phyloP scores from a whole-genome alignment of 768 basidiomycete genomes.

The Leccinum variicolor region DNA sequence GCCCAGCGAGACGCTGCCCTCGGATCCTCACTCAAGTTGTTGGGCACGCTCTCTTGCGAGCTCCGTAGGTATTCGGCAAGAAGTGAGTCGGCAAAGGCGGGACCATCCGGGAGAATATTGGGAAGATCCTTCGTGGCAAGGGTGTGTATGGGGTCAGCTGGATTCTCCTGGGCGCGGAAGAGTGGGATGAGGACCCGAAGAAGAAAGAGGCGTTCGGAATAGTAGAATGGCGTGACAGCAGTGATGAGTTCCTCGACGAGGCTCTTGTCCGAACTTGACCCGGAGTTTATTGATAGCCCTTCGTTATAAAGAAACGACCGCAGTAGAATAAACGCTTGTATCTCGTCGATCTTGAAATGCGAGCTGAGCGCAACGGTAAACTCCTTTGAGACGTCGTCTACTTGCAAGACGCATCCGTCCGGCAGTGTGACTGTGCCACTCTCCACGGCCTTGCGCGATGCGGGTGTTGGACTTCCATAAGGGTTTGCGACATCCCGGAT shows the following conservation, averaged over 20 bases:
- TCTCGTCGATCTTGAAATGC: conserved; percentile 73
- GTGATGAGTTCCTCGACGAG: conserved; percentile 42
- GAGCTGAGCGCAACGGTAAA: conserved; percentile 69
- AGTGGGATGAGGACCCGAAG: conserved; percentile 71
- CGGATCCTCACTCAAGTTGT: conserved; percentile 46
- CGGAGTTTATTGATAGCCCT: conserved; percentile 54
- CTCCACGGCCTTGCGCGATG: conserved; percentile 65
- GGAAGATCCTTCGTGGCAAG: conserved; percentile 55
- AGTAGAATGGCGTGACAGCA: conserved; percentile 77
- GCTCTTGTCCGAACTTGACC: conserved; percentile 40
- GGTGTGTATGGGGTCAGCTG: conserved; percentile 49
- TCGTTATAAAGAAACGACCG: conserved; percentile 78
- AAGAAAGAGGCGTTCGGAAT: conserved; percentile 71
- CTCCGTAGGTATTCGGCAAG: conserved; percentile 57
- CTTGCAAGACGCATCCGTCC: conserved; percentile 57
- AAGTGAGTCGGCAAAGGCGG: conserved; percentile 57
- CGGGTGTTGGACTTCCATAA: conserved; percentile 66
- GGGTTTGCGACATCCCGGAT: conserved; percentile 58
- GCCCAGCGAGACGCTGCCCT: conserved; percentile 62
- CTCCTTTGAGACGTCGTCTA: conserved; percentile 70
- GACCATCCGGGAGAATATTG: conserved; percentile 59
- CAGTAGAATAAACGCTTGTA: conserved; percentile 71
- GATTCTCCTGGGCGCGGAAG: conserved; percentile 65
- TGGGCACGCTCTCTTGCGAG: conserved; percentile 47
- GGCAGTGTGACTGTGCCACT: conserved; percentile 65